Conservation (phyloP, 2,329 filamentous ascomycete genomes). For the Aspergillus awamori region DNA sequence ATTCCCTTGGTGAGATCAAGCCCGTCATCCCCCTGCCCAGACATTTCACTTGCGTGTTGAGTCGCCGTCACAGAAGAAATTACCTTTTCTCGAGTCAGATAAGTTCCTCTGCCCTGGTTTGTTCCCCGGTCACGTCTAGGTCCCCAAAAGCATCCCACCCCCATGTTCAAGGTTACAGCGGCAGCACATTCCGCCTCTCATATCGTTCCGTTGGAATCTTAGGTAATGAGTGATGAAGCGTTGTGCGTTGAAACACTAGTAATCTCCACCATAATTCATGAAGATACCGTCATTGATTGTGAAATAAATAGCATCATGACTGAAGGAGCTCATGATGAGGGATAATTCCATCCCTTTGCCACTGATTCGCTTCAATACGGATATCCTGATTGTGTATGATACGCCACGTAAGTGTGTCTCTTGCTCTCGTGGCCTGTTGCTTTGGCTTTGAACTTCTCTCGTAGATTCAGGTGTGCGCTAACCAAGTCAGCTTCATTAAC, state of each 20-base stretch:
- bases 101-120: neutral
- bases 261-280: neutral
- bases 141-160: neutral
- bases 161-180: neutral
- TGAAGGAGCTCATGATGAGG: neutral
- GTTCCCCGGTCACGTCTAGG: neutral
- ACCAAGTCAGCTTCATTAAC: neutral
- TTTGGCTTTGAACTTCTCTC: neutral
- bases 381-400: neutral
- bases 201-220: neutral
- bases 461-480: neutral
- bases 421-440: neutral
- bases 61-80: neutral
- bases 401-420: too few relatives aligned
- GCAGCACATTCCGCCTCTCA: neutral
- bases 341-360: neutral
- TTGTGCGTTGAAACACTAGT: neutral
- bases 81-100: neutral
- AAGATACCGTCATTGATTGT: neutral
- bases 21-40: neutral
- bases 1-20: neutral
- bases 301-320: neutral
- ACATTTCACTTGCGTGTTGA: neutral
- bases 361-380: neutral
- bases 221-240: neutral